phyloP scores from a whole-genome alignment of 2,329 filamentous ascomycete species.

The Calonectria pteridis region DNA sequence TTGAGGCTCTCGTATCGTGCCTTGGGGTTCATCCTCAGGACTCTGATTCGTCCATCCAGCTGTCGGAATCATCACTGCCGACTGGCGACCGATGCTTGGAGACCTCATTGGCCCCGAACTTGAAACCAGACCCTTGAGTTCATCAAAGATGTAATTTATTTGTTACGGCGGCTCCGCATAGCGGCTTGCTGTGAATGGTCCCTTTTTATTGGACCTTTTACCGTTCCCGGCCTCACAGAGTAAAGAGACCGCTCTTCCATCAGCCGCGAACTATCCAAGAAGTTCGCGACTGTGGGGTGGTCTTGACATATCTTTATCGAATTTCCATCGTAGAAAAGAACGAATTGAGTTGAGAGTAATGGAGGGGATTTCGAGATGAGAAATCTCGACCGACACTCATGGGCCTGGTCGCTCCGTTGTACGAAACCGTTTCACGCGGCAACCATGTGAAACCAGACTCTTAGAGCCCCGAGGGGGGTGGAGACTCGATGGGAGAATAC shows the following conservation, averaged over 20 bases:
- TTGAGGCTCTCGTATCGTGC: too few relatives aligned
- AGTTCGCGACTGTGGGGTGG: constrained; percentile 66
- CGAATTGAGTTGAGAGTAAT: background rate
- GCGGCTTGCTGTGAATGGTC: constrained; percentile 68
- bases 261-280: constrained; percentile 55
- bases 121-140: too few relatives aligned
- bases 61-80: too few relatives aligned
- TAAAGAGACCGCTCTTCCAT: constrained; percentile 61
- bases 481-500: too few relatives aligned
- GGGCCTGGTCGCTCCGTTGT: background rate
- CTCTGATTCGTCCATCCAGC: too few relatives aligned
- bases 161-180: constrained; percentile 64
- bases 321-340: background rate
- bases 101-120: too few relatives aligned
- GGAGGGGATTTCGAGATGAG: background rate
- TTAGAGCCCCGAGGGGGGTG: too few relatives aligned
- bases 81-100: too few relatives aligned
- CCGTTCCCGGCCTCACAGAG: constrained; percentile 68
- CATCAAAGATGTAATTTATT: constrained; percentile 64
- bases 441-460: background rate
- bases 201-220: constrained; percentile 63
- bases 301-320: constrained; percentile 55
- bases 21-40: too few relatives aligned
- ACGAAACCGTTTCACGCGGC: background rate
- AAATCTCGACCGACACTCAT: background rate